Conservation (phyloP, 495 filamentous ascomycete genomes). For the Achaetomiella virescens region DNA sequence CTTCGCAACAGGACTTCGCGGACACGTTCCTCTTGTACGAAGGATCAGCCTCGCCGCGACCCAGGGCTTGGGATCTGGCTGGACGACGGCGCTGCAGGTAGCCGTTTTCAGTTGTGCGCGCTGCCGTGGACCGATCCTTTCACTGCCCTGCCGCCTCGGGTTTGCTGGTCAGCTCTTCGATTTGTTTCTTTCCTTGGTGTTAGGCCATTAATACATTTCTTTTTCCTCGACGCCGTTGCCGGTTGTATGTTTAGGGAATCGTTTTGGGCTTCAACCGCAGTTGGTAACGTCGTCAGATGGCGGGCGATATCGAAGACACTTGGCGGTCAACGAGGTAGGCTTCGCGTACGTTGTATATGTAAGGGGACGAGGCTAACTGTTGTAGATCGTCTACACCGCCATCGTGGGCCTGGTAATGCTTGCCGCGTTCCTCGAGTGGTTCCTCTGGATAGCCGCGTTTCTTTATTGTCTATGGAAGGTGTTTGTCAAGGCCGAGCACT, state of each 20-base stretch:
- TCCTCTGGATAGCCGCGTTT: constrained; percentile 88
- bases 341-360: background rate
- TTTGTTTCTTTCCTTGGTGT: background rate
- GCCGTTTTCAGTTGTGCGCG: constrained; percentile 27
- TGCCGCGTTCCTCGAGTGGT: constrained; percentile 85
- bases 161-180: background rate
- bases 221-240: background rate
- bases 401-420: constrained; percentile 80
- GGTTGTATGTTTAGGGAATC: background rate
- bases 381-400: constrained; percentile 61
- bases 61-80: background rate
- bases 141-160: constrained; percentile 1
- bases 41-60: background rate
- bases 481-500: constrained; percentile 82
- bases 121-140: constrained; percentile 20
- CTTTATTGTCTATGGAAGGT: constrained; percentile 87
- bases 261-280: background rate
- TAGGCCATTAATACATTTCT: background rate
- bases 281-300: constrained; percentile 28
- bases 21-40: background rate
- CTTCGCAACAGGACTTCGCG: background rate
- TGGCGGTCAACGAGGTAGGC: constrained; percentile 65
- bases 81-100: constrained; percentile 19
- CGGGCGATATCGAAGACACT: constrained; percentile 30
- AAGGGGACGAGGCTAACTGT: background rate